Conservation (phyloP, 176 grass and related monocot genomes). For the Rhynchospora pubera region DNA sequence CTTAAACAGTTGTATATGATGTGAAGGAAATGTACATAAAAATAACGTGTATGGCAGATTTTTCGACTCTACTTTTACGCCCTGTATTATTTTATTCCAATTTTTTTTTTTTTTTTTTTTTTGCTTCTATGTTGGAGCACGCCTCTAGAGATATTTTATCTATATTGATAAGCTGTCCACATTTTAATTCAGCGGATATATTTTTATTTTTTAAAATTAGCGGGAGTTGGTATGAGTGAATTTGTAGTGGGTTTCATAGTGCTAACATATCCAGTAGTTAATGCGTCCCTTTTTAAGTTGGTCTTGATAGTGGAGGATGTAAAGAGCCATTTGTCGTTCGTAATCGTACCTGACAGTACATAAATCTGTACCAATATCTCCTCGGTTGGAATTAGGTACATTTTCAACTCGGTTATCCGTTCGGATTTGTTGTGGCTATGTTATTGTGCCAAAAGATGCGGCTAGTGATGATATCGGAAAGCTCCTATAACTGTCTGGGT, state of each 20-base stretch:
- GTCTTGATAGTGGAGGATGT: background rate
- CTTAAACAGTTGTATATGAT: background rate
- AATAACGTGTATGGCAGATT: background rate
- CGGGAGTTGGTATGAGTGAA: constrained; percentile 5
- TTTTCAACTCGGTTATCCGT: background rate
- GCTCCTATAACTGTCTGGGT: too few species aligned
- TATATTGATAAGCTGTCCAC: background rate
- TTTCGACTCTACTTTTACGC: background rate
- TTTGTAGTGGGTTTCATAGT: background rate
- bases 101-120: background rate
- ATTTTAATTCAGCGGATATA: background rate
- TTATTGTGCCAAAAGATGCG: background rate
- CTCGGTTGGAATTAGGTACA: background rate
- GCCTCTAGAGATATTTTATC: background rate
- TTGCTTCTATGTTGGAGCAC: background rate
- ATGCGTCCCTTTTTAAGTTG: background rate
- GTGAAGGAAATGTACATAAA: background rate
- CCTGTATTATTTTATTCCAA: background rate
- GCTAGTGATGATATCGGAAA: background rate
- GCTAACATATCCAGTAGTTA: constrained; percentile 1
- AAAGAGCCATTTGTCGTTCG: constrained; percentile 8
- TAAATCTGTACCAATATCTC: constrained; percentile 7
- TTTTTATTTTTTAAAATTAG: too few species aligned
- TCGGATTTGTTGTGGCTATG: background rate
- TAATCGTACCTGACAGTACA: constrained; percentile 21